These are phyloP conservation scores for Ustulina deusta DNA, from an alignment of 2,329 filamentous ascomycete genomes.

Conservation along the genomic window DNA sequence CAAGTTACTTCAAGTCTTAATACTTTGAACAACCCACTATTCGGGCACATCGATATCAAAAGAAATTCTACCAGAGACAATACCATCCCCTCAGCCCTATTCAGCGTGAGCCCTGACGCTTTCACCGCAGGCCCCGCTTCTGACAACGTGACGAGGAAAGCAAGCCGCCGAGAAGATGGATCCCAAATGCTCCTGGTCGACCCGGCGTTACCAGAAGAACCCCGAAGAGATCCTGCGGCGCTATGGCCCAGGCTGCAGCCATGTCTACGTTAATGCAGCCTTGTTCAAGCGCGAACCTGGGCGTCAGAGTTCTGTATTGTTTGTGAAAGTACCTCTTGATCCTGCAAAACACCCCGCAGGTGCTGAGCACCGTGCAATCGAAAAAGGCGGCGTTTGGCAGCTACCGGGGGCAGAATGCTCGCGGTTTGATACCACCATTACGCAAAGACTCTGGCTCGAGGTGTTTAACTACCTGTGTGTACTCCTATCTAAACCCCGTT, in stretches of 20 bases:
- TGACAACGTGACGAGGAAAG: not conserved
- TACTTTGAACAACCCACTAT: not conserved
- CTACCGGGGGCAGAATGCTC: slow-evolving; percentile 15
- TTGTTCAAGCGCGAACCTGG: not conserved
- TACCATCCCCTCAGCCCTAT: not conserved
- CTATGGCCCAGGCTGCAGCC: not conserved
- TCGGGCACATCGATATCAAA: not conserved
- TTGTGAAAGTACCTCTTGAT: not conserved
- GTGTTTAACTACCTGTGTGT: slow-evolving; percentile 5
- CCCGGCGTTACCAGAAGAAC: not conserved
- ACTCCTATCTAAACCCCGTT: not conserved
- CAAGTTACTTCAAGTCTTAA: not conserved
- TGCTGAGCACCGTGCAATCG: not conserved
- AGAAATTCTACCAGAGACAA: not conserved
- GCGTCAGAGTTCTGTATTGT: not conserved
- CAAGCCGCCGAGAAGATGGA: not conserved
- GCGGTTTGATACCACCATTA: not conserved
- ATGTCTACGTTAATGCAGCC: slow-evolving; percentile 19
- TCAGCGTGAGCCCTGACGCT: slow-evolving; percentile 1
- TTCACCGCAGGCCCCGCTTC: not conserved
- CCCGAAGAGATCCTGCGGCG: not conserved
- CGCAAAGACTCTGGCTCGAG: not conserved
- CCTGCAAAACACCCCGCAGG: not conserved
- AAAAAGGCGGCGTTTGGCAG: not conserved
- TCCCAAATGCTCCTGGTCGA: not conserved